A percentile compares a stretch with the other conserved stretches of the same genome.
phyloP scores from a whole-genome alignment of 768 basidiomycete species.

The Chiua virens region DNA sequence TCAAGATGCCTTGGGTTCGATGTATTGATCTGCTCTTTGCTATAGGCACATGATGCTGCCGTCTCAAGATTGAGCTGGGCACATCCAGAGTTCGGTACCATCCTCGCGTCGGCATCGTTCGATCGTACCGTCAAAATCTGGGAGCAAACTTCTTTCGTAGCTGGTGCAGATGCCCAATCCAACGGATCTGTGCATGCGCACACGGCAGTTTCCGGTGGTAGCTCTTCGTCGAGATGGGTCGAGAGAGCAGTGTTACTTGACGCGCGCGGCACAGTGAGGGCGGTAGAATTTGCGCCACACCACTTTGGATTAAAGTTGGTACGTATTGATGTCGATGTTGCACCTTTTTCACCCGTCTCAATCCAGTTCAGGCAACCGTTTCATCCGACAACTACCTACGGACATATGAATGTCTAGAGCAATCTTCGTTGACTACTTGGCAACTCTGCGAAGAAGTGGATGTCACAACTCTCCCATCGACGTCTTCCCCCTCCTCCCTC shows the following conservation, averaged over 20 bases:
- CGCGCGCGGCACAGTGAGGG: conserved; percentile 81
- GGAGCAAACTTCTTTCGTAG: conserved; percentile 57
- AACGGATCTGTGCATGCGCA: conserved; percentile 22
- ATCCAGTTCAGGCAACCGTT: conserved; percentile 67
- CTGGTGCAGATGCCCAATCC: conserved; percentile 26
- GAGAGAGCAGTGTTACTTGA: conserved; percentile 77
- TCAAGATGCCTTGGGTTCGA: neutral
- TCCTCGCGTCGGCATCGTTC: conserved; percentile 85
- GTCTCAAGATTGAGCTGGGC: conserved; percentile 86
- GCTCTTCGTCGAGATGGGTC: conserved; percentile 56
- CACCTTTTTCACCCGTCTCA: neutral
- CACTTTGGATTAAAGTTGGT: conserved; percentile 89
- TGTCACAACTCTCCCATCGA: conserved; percentile 51
- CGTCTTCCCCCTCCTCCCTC: conserved; percentile 43
- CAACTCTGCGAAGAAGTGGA: conserved; percentile 77
- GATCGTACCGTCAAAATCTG: conserved; percentile 93
- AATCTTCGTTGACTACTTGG: conserved; percentile 69
- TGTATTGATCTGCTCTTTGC: conserved; percentile 1
- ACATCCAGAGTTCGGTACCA: conserved; percentile 87
- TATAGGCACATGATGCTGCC: conserved; percentile 92
- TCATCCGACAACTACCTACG: conserved; percentile 86
- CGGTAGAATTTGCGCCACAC: conserved; percentile 84
- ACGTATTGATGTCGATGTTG: conserved; percentile 23
- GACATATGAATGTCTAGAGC: conserved; percentile 88
- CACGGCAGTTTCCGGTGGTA: conserved; percentile 19